Conservation (phyloP, 306 rosid species). For the Quercus robur region DNA sequence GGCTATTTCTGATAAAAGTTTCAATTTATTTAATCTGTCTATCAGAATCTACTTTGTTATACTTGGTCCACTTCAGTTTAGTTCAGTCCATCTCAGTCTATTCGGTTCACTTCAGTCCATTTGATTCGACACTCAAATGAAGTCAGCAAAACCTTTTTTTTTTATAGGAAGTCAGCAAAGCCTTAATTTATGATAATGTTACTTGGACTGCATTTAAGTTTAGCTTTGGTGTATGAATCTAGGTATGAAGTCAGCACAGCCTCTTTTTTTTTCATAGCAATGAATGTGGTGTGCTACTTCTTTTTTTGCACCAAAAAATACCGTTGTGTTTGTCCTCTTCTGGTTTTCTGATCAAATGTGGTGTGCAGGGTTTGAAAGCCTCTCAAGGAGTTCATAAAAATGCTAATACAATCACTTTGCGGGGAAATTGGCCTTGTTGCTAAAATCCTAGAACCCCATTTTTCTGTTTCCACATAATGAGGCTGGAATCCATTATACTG, state of each 20-base stretch:
- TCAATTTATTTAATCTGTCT: no score
- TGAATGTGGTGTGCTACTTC: background rate
- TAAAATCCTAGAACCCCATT: background rate
- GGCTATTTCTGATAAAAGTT: no score
- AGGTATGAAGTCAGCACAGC: no score
- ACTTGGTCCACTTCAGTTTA: no score
- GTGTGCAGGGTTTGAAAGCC: slow-evolving; percentile 64
- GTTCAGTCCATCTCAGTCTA: no score
- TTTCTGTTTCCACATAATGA: background rate
- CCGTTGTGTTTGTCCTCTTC: background rate
- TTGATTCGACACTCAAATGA: no score
- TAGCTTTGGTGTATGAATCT: background rate
- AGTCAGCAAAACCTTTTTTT: no score
- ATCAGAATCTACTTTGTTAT: no score
- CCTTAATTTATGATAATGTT: no score
- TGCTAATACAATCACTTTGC: background rate
- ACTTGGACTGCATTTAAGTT: background rate
- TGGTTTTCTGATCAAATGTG: background rate
- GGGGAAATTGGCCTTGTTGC: background rate
- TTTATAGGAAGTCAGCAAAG: no score
- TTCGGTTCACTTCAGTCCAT: no score
- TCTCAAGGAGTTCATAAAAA: slow-evolving; percentile 27
- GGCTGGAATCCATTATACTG: background rate
- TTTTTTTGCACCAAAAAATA: background rate
- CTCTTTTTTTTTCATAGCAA: background rate